A percentile compares a stretch with the other conserved stretches of the same genome.
phyloP scores from a whole-genome alignment of 352 stramenopile species.

The Phytophthora citrophthora region DNA sequence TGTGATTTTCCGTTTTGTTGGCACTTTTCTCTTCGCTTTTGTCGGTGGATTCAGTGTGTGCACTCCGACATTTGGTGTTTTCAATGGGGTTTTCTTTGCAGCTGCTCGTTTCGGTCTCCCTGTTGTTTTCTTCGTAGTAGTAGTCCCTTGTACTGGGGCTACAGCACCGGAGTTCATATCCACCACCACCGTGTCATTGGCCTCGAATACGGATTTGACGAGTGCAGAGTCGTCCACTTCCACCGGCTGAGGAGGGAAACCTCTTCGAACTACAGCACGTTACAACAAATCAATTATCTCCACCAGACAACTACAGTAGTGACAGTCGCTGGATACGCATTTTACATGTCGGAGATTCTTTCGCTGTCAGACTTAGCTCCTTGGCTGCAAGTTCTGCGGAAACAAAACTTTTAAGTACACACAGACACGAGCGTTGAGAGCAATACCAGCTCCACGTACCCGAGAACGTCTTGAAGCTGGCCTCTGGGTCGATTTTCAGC shows the following conservation, averaged over 20 bases:
- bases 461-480: conserved; percentile 50
- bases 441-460: conserved; percentile 38
- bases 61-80: conserved; percentile 39
- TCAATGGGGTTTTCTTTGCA: conserved; percentile 30
- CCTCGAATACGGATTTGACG: conserved; percentile 57
- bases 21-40: conserved; percentile 24
- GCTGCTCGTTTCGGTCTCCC: conserved; percentile 19
- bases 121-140: conserved; percentile 11
- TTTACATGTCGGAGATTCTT: conserved; percentile 61
- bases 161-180: conserved; percentile 18
- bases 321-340: conserved; percentile 32
- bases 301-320: not conserved
- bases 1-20: conserved; percentile 50
- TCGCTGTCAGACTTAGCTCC: conserved; percentile 50
- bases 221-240: conserved; percentile 41
- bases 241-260: conserved; percentile 64
- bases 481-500: conserved; percentile 54
- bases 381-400: conserved; percentile 47
- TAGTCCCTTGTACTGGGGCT: conserved; percentile 5
- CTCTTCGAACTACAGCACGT: conserved; percentile 55
- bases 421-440: not conserved
- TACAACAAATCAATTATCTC: not conserved
- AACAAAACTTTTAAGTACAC: conserved; percentile 1
- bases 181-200: conserved; percentile 81
- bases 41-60: conserved; percentile 52